Evolutionary conservation across 495 filamentous ascomycete species (phyloP).

Genomic region (Tuber microsphaerosporum): DNA sequence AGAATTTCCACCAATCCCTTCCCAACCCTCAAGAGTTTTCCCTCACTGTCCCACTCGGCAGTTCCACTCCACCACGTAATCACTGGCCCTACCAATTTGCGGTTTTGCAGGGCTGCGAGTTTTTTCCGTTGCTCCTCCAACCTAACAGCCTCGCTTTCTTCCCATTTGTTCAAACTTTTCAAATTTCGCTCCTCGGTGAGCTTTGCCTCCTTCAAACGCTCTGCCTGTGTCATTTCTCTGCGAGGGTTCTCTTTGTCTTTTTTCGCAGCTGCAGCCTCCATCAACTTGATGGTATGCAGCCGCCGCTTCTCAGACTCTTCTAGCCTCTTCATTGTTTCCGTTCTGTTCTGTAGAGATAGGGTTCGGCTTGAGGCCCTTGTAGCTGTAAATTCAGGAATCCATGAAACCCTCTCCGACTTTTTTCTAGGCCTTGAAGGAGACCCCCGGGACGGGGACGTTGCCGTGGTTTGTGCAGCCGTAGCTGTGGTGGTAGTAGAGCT

Average conservation of each 20-base stretch:
- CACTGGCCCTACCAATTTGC: constrained; percentile 79
- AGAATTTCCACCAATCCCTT: constrained; percentile 46
- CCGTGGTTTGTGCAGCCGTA: constrained; percentile 38
- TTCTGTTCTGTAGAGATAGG: constrained; percentile 77
- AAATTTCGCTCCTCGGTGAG: constrained; percentile 74
- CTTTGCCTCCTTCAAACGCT: constrained; percentile 76
- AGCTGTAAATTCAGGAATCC: constrained; percentile 77
- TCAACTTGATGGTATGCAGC: constrained; percentile 66
- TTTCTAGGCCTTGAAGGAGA: constrained; percentile 67
- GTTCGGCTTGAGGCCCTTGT: constrained; percentile 73
- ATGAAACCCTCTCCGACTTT: constrained; percentile 84
- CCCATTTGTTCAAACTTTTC: constrained; percentile 90
- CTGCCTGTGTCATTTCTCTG: constrained; percentile 77
- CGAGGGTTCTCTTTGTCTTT: constrained; percentile 68
- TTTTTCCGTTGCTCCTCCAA: constrained; percentile 73
- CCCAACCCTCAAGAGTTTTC: constrained; percentile 65
- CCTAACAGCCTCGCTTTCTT: constrained; percentile 77
- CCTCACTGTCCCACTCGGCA: constrained; percentile 64
- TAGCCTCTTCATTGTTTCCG: constrained; percentile 72
- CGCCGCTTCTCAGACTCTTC: constrained; percentile 75
- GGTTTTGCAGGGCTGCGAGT: constrained; percentile 75
- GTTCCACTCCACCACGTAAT: constrained; percentile 89
- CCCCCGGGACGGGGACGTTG: constrained; percentile 31
- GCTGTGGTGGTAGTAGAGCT: constrained; percentile 48
- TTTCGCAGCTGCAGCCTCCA: constrained; percentile 78